Evolutionary conservation across 192 early-diverging fungal genomes (phyloP), one percentile per base, ranked within the genome.

Genomic region (Pecoramyces ruminantium): DNA sequence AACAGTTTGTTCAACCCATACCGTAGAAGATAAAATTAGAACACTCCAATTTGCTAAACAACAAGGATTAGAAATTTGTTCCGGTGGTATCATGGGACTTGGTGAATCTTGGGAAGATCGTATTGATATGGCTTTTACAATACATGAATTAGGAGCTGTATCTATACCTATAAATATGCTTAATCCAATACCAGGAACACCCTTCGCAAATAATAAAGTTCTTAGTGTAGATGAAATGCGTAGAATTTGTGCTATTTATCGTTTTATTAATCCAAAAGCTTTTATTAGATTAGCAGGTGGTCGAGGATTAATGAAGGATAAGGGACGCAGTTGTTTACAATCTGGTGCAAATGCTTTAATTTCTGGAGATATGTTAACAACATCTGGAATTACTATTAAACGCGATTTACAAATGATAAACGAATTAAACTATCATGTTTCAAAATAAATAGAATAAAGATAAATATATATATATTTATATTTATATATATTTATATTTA

Each of bases 1-100:
- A 79, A 94, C 92, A 83, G 86, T 88, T 77, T 77, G 14, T 27
- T 25, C 94, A 18, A 94, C 94, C 29, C 89, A 93, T 78, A 87
- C 90, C 39, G 93, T 92, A 81, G 93, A 94, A 82, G 94, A 95
- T 82, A 89, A 93, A 40, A 85, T 95, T 38, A 85, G 89, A 67
- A 95, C 94, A 13, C 90, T 95, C 81, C 83, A 86, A 8, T 85
- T 92, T 83, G 94, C 92, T 30, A 90, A 90, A 34, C 88, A 92
- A 25, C 92, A 92, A 58, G 94, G 94, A 80, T 93, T 95, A 82
- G 90, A 88, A 25, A 93, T 95, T 30, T 95, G 94, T 86, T 92
- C 92, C 13, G 94, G 94, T 38, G 94, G 94, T 29, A 95, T 95
- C 80, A 94, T 95, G 86, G 94, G 94, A 40, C 84, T 95, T 18